A percentile compares a stretch with the other conserved stretches of the same genome.
phyloP scores from a whole-genome alignment of 2,329 filamentous ascomycete species.

The Alternaria gansuensis region DNA sequence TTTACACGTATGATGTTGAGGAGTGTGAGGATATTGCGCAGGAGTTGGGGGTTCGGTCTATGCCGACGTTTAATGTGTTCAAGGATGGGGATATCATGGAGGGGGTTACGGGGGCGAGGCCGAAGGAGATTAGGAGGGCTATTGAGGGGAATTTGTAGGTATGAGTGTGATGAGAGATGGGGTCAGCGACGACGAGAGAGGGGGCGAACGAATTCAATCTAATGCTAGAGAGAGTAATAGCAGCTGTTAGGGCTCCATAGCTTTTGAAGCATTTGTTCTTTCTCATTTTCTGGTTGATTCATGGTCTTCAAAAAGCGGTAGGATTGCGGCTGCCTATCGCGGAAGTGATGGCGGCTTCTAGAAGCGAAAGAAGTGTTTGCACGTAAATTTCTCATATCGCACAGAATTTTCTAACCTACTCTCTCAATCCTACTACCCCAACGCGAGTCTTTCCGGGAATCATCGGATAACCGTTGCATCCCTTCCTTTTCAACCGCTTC shows the following conservation, averaged over 20 bases:
- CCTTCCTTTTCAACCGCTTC: background rate
- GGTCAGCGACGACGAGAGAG: background rate
- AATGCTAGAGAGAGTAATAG: background rate
- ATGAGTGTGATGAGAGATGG: background rate
- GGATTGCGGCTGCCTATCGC: background rate
- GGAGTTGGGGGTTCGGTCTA: slow-evolving; percentile 39
- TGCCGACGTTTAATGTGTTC: slow-evolving; percentile 44
- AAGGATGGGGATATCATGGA: slow-evolving; percentile 44
- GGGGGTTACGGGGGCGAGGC: slow-evolving; percentile 34
- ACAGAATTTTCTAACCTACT: no score
- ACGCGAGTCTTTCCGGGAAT: background rate
- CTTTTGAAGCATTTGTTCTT: background rate
- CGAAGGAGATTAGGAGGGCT: slow-evolving; percentile 35
- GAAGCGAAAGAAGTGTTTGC: background rate
- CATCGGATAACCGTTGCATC: background rate
- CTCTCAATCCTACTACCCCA: background rate
- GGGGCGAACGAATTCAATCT: background rate
- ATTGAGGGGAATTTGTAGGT: slow-evolving; percentile 35
- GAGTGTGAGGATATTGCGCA: slow-evolving; percentile 45
- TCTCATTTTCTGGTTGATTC: no score
- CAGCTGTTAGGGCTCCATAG: no score
- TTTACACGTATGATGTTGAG: slow-evolving; percentile 46
- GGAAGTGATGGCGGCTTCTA: background rate
- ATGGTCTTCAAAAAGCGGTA: background rate
- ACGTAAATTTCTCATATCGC: background rate